Evolutionary conservation across 805 yeast genomes (phyloP).

Genomic region (Wickerhamiella sorbophila): DNA sequence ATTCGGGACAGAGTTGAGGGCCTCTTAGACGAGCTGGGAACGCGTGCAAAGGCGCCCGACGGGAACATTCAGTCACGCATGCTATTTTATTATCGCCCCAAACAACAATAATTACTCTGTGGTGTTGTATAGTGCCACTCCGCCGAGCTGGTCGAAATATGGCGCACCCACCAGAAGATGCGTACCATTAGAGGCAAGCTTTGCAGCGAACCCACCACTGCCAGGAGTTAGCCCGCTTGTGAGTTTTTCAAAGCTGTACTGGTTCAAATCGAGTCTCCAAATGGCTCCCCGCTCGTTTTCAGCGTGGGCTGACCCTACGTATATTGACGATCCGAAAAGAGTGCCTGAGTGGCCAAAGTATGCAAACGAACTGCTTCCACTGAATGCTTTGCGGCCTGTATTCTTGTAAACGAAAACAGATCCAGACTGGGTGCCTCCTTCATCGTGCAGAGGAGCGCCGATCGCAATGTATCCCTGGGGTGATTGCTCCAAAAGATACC

Average conservation of each 20-base stretch:
- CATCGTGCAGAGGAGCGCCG: slow-evolving; percentile 20
- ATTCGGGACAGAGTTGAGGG: slow-evolving; percentile 16
- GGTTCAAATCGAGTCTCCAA: slow-evolving; percentile 28
- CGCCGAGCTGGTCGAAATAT: slow-evolving; percentile 8
- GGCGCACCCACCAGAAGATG: slow-evolving; percentile 20
- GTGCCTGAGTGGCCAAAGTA: slow-evolving; percentile 27
- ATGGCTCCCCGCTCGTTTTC: slow-evolving; percentile 33
- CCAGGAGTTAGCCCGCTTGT: slow-evolving; percentile 17
- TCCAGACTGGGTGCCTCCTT: slow-evolving; percentile 27
- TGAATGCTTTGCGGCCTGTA: slow-evolving; percentile 10
- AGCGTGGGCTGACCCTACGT: slow-evolving; percentile 32
- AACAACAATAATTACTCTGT: slow-evolving; percentile 3
- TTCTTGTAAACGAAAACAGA: slow-evolving; percentile 27
- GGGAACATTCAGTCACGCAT: slow-evolving; percentile 16
- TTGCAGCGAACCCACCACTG: slow-evolving; percentile 33
- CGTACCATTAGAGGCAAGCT: slow-evolving; percentile 21
- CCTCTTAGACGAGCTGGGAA: slow-evolving; percentile 18
- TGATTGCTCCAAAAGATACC: slow-evolving; percentile 13
- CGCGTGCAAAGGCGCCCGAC: slow-evolving; percentile 13
- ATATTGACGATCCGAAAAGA: slow-evolving; percentile 17
- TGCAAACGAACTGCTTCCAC: slow-evolving; percentile 15
- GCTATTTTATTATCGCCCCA: slow-evolving; percentile 13
- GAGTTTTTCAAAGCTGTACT: slow-evolving; percentile 14
- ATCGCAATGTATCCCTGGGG: slow-evolving; percentile 22
- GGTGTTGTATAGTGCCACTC: slow-evolving; percentile 6